Evolutionary conservation across 1,284 basidiomycete species (phyloP).

Genomic region (Psilocybe mexicana): DNA sequence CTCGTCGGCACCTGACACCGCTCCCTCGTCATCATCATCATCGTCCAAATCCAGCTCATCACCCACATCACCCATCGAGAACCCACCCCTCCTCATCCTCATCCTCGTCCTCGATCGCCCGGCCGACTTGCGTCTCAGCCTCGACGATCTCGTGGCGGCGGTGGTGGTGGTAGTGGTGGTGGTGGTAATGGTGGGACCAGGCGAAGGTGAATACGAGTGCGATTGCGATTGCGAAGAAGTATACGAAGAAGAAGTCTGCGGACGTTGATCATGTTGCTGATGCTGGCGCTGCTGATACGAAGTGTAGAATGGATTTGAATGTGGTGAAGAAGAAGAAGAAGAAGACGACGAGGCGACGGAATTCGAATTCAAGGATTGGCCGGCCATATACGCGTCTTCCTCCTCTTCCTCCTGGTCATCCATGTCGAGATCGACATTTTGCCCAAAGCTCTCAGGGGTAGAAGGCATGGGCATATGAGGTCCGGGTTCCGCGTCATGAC

Average conservation of each 20-base stretch:
- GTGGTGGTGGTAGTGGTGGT: no score
- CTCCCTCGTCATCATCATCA: no score
- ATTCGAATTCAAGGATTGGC: no score
- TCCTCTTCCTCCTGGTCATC: background rate
- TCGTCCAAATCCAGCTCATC: no score
- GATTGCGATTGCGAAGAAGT: background rate
- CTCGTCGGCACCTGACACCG: no score
- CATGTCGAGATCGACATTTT: background rate
- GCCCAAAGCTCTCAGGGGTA: slow-evolving; percentile 10
- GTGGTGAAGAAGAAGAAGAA: background rate
- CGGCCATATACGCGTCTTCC: background rate
- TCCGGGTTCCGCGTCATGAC: slow-evolving; percentile 11
- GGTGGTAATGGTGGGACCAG: background rate
- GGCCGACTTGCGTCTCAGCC: slow-evolving; percentile 36
- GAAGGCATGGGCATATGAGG: slow-evolving; percentile 11
- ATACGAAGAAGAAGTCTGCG: no score
- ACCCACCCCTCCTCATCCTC: slow-evolving; percentile 38
- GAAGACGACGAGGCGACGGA: no score
- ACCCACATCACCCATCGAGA: background rate
- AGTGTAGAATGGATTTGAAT: background rate
- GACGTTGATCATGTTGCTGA: background rate
- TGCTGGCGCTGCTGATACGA: background rate
- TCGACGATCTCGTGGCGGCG: background rate
- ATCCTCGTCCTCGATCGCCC: slow-evolving; percentile 38
- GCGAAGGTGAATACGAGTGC: slow-evolving; percentile 22